Conservation (phyloP, 2,329 filamentous ascomycete genomes). For the Nemania diffusa region DNA sequence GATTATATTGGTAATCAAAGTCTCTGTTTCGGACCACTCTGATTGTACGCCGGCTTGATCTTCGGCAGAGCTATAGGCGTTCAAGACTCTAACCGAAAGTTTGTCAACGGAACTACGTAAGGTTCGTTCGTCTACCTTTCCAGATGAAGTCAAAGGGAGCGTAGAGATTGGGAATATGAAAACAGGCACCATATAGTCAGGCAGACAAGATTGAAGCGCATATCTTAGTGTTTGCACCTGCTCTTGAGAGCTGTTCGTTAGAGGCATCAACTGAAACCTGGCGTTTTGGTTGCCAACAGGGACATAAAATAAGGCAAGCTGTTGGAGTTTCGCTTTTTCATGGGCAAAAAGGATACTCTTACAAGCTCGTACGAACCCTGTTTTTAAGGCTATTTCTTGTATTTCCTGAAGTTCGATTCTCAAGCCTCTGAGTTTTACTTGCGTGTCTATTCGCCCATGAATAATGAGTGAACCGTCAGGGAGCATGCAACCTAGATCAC, state of each 20-base stretch:
- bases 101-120: constrained; percentile 61
- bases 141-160: constrained; percentile 78
- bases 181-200: constrained; percentile 82
- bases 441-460: constrained; percentile 77
- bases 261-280: constrained; percentile 52
- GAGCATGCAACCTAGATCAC: constrained; percentile 83
- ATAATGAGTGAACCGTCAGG: constrained; percentile 80
- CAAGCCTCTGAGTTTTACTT: constrained; percentile 84
- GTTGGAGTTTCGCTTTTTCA: constrained; percentile 54
- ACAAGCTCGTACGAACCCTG: constrained; percentile 66
- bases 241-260: constrained; percentile 46
- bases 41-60: constrained; percentile 48
- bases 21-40: constrained; percentile 67
- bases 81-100: constrained; percentile 60
- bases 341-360: constrained; percentile 68
- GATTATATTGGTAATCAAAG: constrained; percentile 64
- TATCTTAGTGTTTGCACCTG: constrained; percentile 62
- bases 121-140: constrained; percentile 73
- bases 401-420: constrained; percentile 83
- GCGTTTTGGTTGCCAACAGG: constrained; percentile 47
- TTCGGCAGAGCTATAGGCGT: constrained; percentile 44
- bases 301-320: constrained; percentile 77
- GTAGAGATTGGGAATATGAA: constrained; percentile 74
- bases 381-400: constrained; percentile 67
- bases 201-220: constrained; percentile 65